Evolutionary conservation across 768 basidiomycete genomes (phyloP).

Genomic region (Neoboletus subvelutipes): DNA sequence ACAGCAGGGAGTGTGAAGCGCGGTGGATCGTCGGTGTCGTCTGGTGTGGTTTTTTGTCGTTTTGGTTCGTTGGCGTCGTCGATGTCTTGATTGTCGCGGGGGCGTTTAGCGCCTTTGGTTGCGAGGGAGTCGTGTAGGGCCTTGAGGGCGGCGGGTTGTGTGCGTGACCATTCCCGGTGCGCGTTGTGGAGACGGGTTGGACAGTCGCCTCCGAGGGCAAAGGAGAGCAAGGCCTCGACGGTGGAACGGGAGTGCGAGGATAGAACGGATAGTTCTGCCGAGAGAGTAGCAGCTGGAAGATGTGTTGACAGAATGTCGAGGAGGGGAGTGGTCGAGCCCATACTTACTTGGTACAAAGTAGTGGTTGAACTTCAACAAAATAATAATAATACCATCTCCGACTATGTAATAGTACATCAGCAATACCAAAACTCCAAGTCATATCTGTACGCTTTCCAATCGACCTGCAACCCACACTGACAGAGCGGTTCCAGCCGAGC

Average conservation of each 20-base stretch:
- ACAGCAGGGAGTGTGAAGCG: conserved; percentile 61
- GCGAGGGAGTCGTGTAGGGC: conserved; percentile 20
- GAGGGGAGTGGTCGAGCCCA: conserved; percentile 26
- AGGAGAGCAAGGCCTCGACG: conserved; percentile 30
- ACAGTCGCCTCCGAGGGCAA: conserved; percentile 31
- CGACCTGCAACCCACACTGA: conserved; percentile 19
- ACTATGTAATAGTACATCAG: not conserved
- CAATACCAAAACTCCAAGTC: conserved; percentile 23
- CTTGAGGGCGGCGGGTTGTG: conserved; percentile 22
- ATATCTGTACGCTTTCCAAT: conserved; percentile 22
- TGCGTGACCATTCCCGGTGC: conserved; percentile 24
- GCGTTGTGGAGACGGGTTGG: conserved; percentile 15
- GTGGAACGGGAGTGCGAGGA: conserved; percentile 1
- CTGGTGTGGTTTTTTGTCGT: conserved; percentile 19
- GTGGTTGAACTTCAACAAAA: no score
- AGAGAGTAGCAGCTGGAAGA: conserved; percentile 17
- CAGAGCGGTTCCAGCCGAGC: conserved; percentile 20
- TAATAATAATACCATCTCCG: no score
- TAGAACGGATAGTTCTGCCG: conserved; percentile 1
- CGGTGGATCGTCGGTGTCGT: conserved; percentile 40
- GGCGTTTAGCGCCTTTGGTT: conserved; percentile 21
- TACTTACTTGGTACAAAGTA: no score
- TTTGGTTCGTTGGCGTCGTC: conserved; percentile 14
- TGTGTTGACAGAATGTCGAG: conserved; percentile 21
- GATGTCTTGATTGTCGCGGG: conserved; percentile 16